phyloP scores from a whole-genome alignment of 1,284 basidiomycete species.

The Trametes pubescens region DNA sequence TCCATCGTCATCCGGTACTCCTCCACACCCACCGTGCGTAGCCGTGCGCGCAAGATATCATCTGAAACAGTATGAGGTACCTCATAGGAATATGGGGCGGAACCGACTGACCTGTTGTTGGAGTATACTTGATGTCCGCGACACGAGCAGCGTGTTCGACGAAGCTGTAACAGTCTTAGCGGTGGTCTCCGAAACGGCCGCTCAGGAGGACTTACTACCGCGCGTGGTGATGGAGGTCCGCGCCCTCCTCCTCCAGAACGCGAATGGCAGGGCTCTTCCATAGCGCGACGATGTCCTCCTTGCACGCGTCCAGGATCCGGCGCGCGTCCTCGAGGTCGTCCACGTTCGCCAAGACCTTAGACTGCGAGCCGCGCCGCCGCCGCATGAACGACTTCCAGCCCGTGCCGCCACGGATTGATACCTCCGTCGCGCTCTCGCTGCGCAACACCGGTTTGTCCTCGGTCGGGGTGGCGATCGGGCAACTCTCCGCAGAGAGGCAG shows the following conservation, averaged over 20 bases:
- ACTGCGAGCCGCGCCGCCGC: conserved; percentile 20
- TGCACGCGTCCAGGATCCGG: conserved; percentile 60
- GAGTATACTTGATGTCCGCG: conserved; percentile 57
- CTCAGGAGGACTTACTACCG: conserved; percentile 58
- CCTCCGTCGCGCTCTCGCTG: conserved; percentile 41
- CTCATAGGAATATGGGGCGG: not conserved
- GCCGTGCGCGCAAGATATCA: conserved; percentile 69
- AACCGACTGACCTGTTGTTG: conserved; percentile 51
- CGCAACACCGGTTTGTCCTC: conserved; percentile 24
- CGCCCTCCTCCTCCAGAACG: conserved; percentile 50
- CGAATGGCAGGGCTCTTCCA: conserved; percentile 58
- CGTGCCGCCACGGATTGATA: conserved; percentile 55
- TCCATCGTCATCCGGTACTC: conserved; percentile 66
- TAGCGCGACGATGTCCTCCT: conserved; percentile 59
- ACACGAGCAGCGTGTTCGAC: conserved; percentile 62
- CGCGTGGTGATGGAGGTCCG: conserved; percentile 61
- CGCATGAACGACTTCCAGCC: conserved; percentile 54
- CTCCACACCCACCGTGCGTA: conserved; percentile 71
- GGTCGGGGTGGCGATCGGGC: conserved; percentile 14
- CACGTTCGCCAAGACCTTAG: conserved; percentile 1
- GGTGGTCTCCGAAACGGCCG: no score
- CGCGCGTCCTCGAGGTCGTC: conserved; percentile 52
- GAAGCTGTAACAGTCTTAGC: conserved; percentile 52
- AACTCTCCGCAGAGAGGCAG: conserved; percentile 33
- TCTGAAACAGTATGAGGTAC: conserved; percentile 43